These are phyloP conservation scores for Saccharomyces mikatae DNA, from an alignment of 805 yeast species.

Conservation along the genomic window DNA sequence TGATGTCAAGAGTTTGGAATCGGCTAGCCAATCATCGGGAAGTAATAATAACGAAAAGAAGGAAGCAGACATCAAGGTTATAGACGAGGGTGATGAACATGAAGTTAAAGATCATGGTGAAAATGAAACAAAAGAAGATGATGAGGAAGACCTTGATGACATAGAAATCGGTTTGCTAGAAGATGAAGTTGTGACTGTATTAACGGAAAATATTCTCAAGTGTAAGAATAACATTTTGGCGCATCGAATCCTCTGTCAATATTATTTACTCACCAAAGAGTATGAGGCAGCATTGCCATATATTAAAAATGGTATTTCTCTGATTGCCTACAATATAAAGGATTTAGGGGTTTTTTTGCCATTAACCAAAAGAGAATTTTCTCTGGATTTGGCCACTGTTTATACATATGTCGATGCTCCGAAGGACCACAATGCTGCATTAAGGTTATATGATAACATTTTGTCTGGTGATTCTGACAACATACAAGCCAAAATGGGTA, in stretches of 20 bases:
- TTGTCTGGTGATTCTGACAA: constrained; percentile 40
- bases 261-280: constrained; percentile 51
- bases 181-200: constrained; percentile 42
- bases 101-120: constrained; percentile 8
- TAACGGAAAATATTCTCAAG: constrained; percentile 45
- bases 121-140: constrained; percentile 6
- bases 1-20: constrained; percentile 28
- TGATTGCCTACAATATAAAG: constrained; percentile 42
- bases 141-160: constrained; percentile 20
- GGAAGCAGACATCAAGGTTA: constrained; percentile 5
- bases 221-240: constrained; percentile 47
- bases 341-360: constrained; percentile 41
- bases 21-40: constrained; percentile 10
- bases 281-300: constrained; percentile 54
- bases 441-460: constrained; percentile 59
- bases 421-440: constrained; percentile 69
- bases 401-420: constrained; percentile 88
- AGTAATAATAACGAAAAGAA: constrained; percentile 23
- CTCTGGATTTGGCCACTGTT: constrained; percentile 61
- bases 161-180: constrained; percentile 19
- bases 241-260: constrained; percentile 55
- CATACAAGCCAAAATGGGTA: constrained; percentile 66
- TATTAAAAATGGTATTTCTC: constrained; percentile 52
- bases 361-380: constrained; percentile 49
- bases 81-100: background rate